These are phyloP conservation scores for Phytophthora meadii DNA, from an alignment of 352 stramenopile species.

Conservation along the genomic window DNA sequence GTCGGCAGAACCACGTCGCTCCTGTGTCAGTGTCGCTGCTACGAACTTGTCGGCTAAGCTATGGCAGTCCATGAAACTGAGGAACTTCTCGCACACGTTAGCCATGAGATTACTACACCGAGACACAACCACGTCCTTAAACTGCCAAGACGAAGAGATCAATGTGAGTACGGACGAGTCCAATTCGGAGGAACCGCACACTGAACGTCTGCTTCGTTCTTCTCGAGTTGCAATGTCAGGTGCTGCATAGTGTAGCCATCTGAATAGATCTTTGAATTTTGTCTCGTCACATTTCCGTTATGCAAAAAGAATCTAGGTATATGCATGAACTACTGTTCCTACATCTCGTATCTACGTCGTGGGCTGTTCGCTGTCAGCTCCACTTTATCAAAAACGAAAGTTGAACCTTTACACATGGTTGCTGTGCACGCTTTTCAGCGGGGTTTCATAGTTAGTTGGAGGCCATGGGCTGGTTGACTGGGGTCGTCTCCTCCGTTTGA, in stretches of 20 bases:
- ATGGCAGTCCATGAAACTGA: slow-evolving; percentile 37
- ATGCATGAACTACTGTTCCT: slow-evolving; percentile 34
- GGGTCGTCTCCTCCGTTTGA: slow-evolving; percentile 17
- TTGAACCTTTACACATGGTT: slow-evolving; percentile 15
- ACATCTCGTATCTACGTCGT: slow-evolving; percentile 32
- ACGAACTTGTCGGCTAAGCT: slow-evolving; percentile 29
- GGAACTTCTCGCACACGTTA: slow-evolving; percentile 29
- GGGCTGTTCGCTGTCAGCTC: slow-evolving; percentile 1
- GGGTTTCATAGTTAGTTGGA: slow-evolving; percentile 40
- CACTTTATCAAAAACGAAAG: slow-evolving; percentile 29
- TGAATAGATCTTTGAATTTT: slow-evolving; percentile 11
- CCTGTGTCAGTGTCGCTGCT: slow-evolving; percentile 8
- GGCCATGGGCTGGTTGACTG: slow-evolving; percentile 17
- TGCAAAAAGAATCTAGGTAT: slow-evolving; percentile 2
- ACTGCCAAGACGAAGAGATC: slow-evolving; percentile 6
- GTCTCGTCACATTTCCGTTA: slow-evolving; percentile 26
- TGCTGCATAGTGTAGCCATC: slow-evolving; percentile 15
- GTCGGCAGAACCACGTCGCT: slow-evolving; percentile 8
- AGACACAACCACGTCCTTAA: neutral
- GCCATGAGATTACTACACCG: slow-evolving; percentile 16
- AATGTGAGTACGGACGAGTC: slow-evolving; percentile 28
- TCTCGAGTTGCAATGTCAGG: slow-evolving; percentile 19
- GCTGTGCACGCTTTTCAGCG: slow-evolving; percentile 17
- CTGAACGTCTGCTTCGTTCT: slow-evolving; percentile 24
- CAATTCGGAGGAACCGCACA: slow-evolving; percentile 22